Evolutionary conservation across 495 filamentous ascomycete species (phyloP).

Genomic region (Geoglossum glabrum): DNA sequence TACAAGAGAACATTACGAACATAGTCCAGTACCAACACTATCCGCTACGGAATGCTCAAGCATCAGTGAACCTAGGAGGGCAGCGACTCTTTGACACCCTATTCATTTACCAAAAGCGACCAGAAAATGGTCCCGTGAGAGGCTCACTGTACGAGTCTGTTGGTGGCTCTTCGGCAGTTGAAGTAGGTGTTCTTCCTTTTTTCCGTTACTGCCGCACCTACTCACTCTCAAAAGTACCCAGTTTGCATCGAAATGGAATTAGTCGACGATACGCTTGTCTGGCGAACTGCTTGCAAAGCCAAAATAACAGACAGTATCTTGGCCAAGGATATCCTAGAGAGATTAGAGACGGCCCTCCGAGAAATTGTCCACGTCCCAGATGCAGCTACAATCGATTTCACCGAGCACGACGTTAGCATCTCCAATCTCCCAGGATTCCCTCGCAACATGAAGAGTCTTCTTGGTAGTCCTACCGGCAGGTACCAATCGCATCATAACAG

Average conservation of each 20-base stretch:
- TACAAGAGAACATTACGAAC: constrained; percentile 29
- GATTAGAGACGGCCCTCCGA: constrained; percentile 33
- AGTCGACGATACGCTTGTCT: constrained; percentile 30
- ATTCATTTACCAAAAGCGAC: constrained; percentile 43
- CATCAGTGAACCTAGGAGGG: constrained; percentile 15
- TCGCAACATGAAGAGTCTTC: neutral
- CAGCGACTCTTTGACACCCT: constrained; percentile 40
- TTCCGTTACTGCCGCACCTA: constrained; percentile 1
- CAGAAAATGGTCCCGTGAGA: neutral
- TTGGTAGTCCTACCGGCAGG: no score
- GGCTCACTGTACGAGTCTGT: constrained; percentile 32
- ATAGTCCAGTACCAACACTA: constrained; percentile 44
- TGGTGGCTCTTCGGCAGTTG: constrained; percentile 38
- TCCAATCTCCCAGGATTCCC: constrained; percentile 28
- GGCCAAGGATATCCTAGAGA: constrained; percentile 25
- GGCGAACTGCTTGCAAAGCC: constrained; percentile 49
- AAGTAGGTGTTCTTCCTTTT: constrained; percentile 17
- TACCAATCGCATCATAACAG: neutral
- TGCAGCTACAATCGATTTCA: constrained; percentile 30
- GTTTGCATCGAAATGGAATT: constrained; percentile 64
- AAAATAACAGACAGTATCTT: constrained; percentile 25
- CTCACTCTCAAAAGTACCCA: constrained; percentile 29
- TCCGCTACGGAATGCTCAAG: constrained; percentile 41
- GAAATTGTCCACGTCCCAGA: constrained; percentile 27
- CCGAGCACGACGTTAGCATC: constrained; percentile 21